These are phyloP conservation scores for Aspergillus novoparasiticus DNA, from an alignment of 2,329 filamentous ascomycete genomes.

Conservation along the genomic window DNA sequence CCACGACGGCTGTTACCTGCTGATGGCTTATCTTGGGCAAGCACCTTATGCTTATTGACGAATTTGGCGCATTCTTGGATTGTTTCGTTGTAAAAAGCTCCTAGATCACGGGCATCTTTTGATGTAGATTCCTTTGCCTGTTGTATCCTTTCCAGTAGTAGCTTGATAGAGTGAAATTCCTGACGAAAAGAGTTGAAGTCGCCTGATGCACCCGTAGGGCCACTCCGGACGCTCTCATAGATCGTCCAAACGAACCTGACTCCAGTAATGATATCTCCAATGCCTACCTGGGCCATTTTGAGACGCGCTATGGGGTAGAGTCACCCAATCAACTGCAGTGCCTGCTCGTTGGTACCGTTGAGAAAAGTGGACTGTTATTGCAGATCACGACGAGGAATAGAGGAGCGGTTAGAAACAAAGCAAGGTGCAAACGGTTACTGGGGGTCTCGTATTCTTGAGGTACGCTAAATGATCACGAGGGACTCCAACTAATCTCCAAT, in stretches of 20 bases:
- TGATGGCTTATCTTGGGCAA: neutral
- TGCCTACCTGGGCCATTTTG: neutral
- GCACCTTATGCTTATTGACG: neutral
- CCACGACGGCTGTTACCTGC: neutral
- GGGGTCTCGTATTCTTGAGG: neutral
- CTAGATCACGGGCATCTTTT: neutral
- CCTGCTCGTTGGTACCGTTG: neutral
- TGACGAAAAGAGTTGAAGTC: neutral
- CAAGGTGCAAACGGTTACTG: neutral
- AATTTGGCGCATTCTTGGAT: neutral
- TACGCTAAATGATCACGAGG: neutral
- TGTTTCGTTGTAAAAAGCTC: neutral
- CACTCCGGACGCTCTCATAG: neutral
- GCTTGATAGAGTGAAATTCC: neutral
- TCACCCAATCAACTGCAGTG: neutral
- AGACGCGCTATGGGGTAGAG: neutral
- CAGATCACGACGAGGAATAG: neutral
- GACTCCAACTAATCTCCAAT: neutral
- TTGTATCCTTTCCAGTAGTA: neutral
- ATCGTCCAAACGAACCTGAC: neutral
- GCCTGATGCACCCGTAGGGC: neutral
- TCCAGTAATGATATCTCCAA: neutral
- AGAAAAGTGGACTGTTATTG: neutral
- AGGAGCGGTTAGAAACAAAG: neutral
- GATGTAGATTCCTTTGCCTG: neutral